Base-by-base conservation (phyloP, 768 basidiomycete genomes). In the Fomitopsis pulvina region DNA sequence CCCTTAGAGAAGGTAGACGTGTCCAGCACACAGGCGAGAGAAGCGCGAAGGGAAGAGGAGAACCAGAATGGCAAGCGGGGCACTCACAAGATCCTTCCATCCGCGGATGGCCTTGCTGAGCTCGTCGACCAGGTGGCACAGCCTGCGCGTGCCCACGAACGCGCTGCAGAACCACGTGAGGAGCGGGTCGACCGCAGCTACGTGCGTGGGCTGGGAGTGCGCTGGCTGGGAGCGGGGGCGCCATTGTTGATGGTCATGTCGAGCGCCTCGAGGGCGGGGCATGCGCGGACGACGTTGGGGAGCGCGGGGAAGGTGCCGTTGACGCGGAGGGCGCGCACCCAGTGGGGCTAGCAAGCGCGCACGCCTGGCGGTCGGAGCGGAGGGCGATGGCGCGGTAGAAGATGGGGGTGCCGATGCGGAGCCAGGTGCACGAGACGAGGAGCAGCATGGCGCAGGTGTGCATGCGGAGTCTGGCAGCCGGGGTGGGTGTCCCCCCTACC, bases 331-430 rank as follows among this genome's bases (percentile, higher is more conserved):
- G 60, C 63, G 7, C 71, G 72, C 29, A 83, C 69, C 38, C 66
- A 60, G 3, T 25, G 25, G 0, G 16, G 53, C 58, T n/a, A 65
- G 58, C 9, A 75, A 68, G 10, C 61, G 54, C 11, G 57, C 54
- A 1, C n/a, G 78, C 65, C 20, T 80, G 74, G 11, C 45, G 30
- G 0, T 70, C 52, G 0, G 75, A 68, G 29, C 60, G 65, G 39
- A 85, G 58, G 55, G 70, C 67, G 37, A 85, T 52, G 37, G 71
- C 69, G 58, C 75, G 68, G 67, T 84, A 84, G 53, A 81, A 51
- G 84, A n/a, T n/a, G n/a, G n/a, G n/a, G n/a, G n/a, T n/a, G n/a
- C n/a, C n/a, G n/a, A n/a, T n/a, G n/a, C n/a, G 73, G 38, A 71
- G 63, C 66, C 83, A 79, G 22, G 66, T 58, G 34, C 63, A 72